phyloP scores from a whole-genome alignment of 1,139 yeast species.

The Scheffersomyces lignicola region DNA sequence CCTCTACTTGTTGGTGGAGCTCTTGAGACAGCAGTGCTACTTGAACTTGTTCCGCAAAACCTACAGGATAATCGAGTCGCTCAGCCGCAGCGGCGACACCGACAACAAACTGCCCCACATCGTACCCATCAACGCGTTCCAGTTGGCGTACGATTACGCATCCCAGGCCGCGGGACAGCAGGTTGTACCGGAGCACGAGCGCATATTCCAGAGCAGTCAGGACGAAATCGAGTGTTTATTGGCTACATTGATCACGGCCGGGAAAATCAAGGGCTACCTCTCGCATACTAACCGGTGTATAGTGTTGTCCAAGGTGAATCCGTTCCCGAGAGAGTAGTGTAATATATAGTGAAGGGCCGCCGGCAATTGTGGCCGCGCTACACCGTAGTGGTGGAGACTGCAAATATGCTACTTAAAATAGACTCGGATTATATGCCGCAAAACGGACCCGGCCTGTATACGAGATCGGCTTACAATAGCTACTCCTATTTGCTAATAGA shows the following conservation, averaged over 20 bases:
- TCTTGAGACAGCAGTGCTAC: conserved; percentile 52
- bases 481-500: too few relatives aligned
- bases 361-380: too few relatives aligned
- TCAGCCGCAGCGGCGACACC: conserved; percentile 20
- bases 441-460: too few relatives aligned
- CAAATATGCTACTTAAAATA: not conserved
- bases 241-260: conserved; percentile 65
- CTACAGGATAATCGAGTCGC: conserved; percentile 33
- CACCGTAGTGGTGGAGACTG: too few relatives aligned
- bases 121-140: conserved; percentile 49
- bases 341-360: too few relatives aligned
- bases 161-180: conserved; percentile 14
- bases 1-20: conserved; percentile 61
- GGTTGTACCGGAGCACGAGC: conserved; percentile 7
- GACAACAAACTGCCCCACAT: conserved; percentile 26
- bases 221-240: conserved; percentile 71
- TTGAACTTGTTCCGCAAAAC: conserved; percentile 54
- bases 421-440: too few relatives aligned
- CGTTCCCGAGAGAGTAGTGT: conserved; percentile 53
- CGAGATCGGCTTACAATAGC: too few relatives aligned
- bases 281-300: conserved; percentile 74
- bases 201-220: conserved; percentile 16
- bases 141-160: conserved; percentile 47
- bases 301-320: conserved; percentile 71
- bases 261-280: conserved; percentile 76